phyloP scores from a whole-genome alignment of 1,284 basidiomycete species.

The Ustanciosporium gigantosporum region DNA sequence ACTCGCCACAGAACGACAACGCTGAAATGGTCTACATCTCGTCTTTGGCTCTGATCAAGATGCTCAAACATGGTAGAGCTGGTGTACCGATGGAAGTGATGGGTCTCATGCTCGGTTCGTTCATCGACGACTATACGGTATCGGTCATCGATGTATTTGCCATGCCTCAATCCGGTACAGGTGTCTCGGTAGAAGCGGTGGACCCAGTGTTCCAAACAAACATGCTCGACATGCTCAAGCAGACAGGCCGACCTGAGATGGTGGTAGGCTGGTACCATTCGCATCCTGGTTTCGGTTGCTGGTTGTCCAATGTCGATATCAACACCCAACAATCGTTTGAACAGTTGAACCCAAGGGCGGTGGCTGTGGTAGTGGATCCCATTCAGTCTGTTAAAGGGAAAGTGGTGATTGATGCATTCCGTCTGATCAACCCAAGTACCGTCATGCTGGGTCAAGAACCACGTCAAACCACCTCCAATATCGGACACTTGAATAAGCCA shows the following conservation, averaged over 20 bases:
- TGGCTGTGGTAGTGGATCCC: constrained; percentile 97
- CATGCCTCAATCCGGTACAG: constrained; percentile 99
- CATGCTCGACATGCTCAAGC: constrained; percentile 99
- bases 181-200: constrained; percentile 97
- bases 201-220: constrained; percentile 98
- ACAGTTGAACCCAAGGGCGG: constrained; percentile 88
- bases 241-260: constrained; percentile 96
- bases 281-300: constrained; percentile 98
- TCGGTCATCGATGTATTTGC: constrained; percentile 98
- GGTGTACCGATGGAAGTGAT: constrained; percentile 99
- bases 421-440: constrained; percentile 63
- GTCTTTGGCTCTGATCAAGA: constrained; percentile 65
- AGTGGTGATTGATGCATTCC: constrained; percentile 98
- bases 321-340: constrained; percentile 99
- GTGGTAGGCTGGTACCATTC: constrained; percentile 99
- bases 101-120: constrained; percentile 98
- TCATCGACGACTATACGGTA: constrained; percentile 87
- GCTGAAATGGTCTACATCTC: constrained; percentile 61
- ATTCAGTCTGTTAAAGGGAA: constrained; percentile 92
- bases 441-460: constrained; percentile 80
- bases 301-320: constrained; percentile 97
- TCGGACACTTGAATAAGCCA: constrained; percentile 98
- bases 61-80: constrained; percentile 98
- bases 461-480: constrained; percentile 95
- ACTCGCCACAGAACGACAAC: constrained; percentile 62